Evolutionary conservation across 116 monocot species (phyloP).

Genomic region (Cymodocea nodosa): DNA sequence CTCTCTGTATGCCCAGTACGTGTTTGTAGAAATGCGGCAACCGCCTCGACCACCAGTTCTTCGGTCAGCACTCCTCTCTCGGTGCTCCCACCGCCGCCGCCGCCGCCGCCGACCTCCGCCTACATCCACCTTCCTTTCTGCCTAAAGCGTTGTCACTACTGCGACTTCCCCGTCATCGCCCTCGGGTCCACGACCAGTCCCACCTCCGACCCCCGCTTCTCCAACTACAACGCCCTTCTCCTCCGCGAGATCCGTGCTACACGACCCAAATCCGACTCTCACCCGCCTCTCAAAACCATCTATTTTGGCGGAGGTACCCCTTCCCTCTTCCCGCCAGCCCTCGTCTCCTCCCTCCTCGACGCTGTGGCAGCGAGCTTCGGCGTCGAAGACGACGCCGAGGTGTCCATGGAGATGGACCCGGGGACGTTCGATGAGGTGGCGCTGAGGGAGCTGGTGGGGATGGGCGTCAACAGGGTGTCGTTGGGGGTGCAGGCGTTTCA

Average conservation of each 20-base stretch:
- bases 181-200: constrained; percentile 48
- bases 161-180: constrained; percentile 91
- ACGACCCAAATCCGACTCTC: neutral
- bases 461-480: constrained; percentile 81
- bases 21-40: constrained; percentile 22
- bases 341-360: constrained; percentile 34
- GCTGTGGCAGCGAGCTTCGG: constrained; percentile 36
- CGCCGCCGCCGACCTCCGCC: constrained; percentile 31
- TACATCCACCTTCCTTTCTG: constrained; percentile 99
- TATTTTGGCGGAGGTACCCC: constrained; percentile 95
- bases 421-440: constrained; percentile 59
- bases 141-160: constrained; percentile 95
- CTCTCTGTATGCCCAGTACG: constrained; percentile 7
- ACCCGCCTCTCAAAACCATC: constrained; percentile 47
- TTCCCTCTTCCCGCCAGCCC: constrained; percentile 64
- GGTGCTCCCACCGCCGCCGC: neutral
- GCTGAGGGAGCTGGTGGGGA: constrained; percentile 30
- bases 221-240: constrained; percentile 58
- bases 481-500: constrained; percentile 96
- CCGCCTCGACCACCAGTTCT: neutral
- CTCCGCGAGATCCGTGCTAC: constrained; percentile 64
- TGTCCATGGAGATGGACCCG: constrained; percentile 99
- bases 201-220: constrained; percentile 31
- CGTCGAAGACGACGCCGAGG: constrained; percentile 23
- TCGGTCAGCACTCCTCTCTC: too few species aligned